These are phyloP conservation scores for Phytopythium litorale DNA, from an alignment of 352 stramenopile species.

Conservation along the genomic window DNA sequence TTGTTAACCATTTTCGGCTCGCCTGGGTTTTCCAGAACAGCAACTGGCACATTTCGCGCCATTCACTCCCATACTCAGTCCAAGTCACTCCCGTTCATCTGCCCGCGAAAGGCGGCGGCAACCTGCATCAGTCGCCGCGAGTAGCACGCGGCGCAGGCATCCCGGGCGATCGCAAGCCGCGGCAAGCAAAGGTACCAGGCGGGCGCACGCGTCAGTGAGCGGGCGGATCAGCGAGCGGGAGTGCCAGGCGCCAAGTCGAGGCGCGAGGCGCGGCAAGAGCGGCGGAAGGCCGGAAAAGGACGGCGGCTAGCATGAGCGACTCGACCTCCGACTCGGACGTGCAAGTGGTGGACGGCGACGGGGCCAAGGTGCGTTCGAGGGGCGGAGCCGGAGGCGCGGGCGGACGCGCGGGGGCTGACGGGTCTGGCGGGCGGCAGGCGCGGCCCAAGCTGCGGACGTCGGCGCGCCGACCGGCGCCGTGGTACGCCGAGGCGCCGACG, in stretches of 20 bases:
- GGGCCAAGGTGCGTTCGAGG: not conserved
- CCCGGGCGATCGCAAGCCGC: not conserved
- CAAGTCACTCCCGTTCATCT: not conserved
- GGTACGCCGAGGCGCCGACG: slow-evolving; percentile 7
- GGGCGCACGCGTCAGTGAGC: too few relatives aligned
- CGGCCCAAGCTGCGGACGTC: slow-evolving; percentile 26
- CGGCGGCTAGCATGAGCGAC: slow-evolving; percentile 2
- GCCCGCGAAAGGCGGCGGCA: not conserved
- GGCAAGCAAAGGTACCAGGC: too few relatives aligned
- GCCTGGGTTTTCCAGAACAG: too few relatives aligned
- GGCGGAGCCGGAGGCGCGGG: not conserved
- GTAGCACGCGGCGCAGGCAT: too few relatives aligned
- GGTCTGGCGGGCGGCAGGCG: slow-evolving; percentile 8
- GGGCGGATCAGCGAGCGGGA: not conserved
- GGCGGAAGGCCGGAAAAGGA: not conserved
- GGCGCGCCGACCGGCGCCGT: not conserved
- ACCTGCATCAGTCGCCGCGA: not conserved
- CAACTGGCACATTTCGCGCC: not conserved
- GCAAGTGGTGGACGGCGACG: not conserved
- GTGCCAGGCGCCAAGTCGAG: not conserved
- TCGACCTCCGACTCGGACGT: slow-evolving; percentile 10
- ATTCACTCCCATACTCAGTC: not conserved
- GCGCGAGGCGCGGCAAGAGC: too few relatives aligned
- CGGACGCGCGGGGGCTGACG: not conserved
- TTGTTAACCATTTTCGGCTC: not conserved